Base-by-base conservation (phyloP, 139 green algal species). In the Tetradesmus obliquus region DNA sequence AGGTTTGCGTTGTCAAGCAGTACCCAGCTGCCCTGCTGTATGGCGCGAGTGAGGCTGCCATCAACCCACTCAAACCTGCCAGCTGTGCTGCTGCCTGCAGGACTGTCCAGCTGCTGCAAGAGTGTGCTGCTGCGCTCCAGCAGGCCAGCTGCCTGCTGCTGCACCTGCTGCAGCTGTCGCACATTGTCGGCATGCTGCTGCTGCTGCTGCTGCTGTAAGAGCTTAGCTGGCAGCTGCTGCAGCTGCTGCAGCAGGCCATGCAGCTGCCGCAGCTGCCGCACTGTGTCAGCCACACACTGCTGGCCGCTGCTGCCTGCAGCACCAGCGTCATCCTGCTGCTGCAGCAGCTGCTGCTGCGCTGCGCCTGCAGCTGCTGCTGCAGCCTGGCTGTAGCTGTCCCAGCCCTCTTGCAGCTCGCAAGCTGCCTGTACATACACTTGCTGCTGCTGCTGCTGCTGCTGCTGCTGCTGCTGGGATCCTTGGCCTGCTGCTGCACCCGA, bases 41-140 rank as follows among this genome's bases (percentile, higher is more conserved):
- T 95, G 4, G 98, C 98, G 3, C 93, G 93, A 0, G 98, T 96
- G 62, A 99, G 93, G 13, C 93, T 94, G 20, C 98, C 98, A 89
- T 99, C 98, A 32, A 99, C 97, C 98, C 98, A 99, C 93, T 99
- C 97, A 95, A 99, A 99, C 12, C 96, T 95, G 45, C 98, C 98
- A 15, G 91, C 95, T 12, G 91, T 94, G 19, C 55, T 84, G 20
- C 54, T 66, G n/a, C 89, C 89, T 95, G 90, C 55, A 93, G 83
- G 22, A 83, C 90, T 45, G 82, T 89, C 94, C 20, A 88, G 83
- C 55, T 79, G 55, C 83, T 79, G 83, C 10, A 88, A 19, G 81
- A 22, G 58, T 6, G 3, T 22, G 53, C 58, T 97, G 91, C 74
- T 93, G 58, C 69, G 55, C 83, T 79, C 55, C 83, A 88, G 83